Conservation (phyloP, 352 stramenopile species). For the Peronosclerospora sorghi region DNA sequence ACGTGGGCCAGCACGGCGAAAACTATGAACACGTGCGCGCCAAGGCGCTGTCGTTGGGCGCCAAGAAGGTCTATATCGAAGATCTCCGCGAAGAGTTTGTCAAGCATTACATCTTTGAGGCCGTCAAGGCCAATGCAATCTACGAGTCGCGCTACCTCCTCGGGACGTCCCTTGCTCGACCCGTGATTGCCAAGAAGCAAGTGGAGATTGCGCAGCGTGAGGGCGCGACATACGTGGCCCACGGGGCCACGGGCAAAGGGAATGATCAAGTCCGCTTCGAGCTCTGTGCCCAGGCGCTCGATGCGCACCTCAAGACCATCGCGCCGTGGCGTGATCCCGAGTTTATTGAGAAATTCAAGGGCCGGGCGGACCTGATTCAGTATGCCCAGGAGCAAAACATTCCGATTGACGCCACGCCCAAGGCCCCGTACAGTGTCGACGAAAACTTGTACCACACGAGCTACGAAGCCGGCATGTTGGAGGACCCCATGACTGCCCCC, state of each 20-base stretch:
- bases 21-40: slow-evolving; percentile 92
- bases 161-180: slow-evolving; percentile 94
- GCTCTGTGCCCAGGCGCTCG: slow-evolving; percentile 94
- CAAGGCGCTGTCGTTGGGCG: slow-evolving; percentile 76
- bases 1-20: slow-evolving; percentile 95
- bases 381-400: slow-evolving; percentile 96
- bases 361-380: slow-evolving; percentile 91
- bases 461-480: slow-evolving; percentile 95
- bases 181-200: slow-evolving; percentile 96
- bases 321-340: slow-evolving; percentile 95
- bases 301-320: slow-evolving; percentile 93
- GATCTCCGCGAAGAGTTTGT: slow-evolving; percentile 98
- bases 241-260: slow-evolving; percentile 97
- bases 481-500: slow-evolving; percentile 89
- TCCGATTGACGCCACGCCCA: slow-evolving; percentile 93
- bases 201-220: slow-evolving; percentile 89
- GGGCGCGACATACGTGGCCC: slow-evolving; percentile 88
- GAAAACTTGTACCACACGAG: slow-evolving; percentile 99
- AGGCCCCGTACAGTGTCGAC: slow-evolving; percentile 97
- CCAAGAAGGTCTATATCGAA: slow-evolving; percentile 89
- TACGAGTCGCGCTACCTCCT: slow-evolving; percentile 97
- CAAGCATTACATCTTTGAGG: slow-evolving; percentile 88
- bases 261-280: slow-evolving; percentile 99
- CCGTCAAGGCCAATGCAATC: slow-evolving; percentile 94
- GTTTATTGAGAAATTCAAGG: slow-evolving; percentile 98